Evolutionary conservation across 2,329 filamentous ascomycete species (phyloP).

Genomic region (Alternaria hordeiaustralica): DNA sequence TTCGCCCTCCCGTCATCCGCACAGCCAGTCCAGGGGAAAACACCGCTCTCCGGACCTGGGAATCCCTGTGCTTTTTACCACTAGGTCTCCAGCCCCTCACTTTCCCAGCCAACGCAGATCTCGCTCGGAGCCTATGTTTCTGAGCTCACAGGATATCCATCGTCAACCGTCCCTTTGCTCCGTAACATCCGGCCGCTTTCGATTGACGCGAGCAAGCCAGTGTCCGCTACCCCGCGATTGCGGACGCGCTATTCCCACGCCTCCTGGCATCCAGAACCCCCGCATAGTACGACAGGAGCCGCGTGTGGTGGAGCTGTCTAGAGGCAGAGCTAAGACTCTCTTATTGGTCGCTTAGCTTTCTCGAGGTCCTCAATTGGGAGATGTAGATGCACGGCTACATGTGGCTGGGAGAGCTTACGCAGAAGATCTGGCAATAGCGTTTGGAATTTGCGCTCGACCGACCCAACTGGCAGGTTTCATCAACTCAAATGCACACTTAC

Average conservation of each 20-base stretch:
- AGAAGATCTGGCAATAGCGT: constrained; percentile 11
- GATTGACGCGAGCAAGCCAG: background rate
- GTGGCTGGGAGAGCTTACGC: constrained; percentile 18
- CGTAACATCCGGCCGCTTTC: constrained; percentile 1
- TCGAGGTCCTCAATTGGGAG: constrained; percentile 1
- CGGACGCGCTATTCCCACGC: constrained; percentile 14
- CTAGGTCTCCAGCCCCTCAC: background rate
- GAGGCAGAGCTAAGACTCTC: background rate
- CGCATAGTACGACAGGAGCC: constrained; percentile 30
- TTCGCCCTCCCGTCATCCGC: background rate
- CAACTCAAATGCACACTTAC: constrained; percentile 13
- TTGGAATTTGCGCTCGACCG: constrained; percentile 33
- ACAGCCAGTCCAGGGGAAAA: background rate
- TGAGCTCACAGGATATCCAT: background rate
- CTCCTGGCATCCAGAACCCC: constrained; percentile 25
- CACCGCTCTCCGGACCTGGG: background rate
- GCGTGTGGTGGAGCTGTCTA: constrained; percentile 22
- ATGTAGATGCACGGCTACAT: constrained; percentile 8
- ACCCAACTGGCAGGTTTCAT: constrained; percentile 15
- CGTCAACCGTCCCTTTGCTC: constrained; percentile 2
- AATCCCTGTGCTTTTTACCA: background rate
- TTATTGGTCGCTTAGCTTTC: constrained; percentile 13
- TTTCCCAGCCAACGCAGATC: background rate
- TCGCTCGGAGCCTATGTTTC: background rate
- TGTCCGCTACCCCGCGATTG: constrained; percentile 26